A percentile compares a stretch with the other conserved stretches of the same genome.
Conservation (phyloP, 1,139 yeast genomes). For the Meyerozyma athensensis region DNA sequence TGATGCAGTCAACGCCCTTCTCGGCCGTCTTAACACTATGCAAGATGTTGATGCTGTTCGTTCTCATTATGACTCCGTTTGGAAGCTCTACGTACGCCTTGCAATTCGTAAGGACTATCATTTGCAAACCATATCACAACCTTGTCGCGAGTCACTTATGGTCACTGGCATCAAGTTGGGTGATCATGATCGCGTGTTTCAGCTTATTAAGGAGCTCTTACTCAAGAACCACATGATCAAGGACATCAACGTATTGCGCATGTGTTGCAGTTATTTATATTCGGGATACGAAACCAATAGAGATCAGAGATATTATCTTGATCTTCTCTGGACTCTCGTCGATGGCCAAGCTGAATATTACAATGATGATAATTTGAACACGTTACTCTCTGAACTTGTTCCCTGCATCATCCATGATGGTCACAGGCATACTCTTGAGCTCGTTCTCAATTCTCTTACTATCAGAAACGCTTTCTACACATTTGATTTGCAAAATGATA, state of each 20-base stretch:
- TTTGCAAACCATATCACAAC: slow-evolving; percentile 8
- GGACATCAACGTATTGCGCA: slow-evolving; percentile 27
- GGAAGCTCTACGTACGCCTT: slow-evolving; percentile 33
- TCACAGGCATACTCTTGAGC: slow-evolving; percentile 14
- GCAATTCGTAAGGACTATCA: slow-evolving; percentile 39
- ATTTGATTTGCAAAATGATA: slow-evolving; percentile 29
- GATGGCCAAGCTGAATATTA: slow-evolving; percentile 33
- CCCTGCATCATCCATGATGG: slow-evolving; percentile 17
- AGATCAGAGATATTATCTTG: slow-evolving; percentile 26
- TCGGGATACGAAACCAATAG: slow-evolving; percentile 24
- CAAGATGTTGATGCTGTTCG: slow-evolving; percentile 8
- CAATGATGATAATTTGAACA: slow-evolving; percentile 21
- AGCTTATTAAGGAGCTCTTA: slow-evolving; percentile 34
- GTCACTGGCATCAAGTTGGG: slow-evolving; percentile 30
- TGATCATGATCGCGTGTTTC: slow-evolving; percentile 34
- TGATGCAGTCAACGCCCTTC: slow-evolving; percentile 25
- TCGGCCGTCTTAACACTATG: slow-evolving; percentile 16
- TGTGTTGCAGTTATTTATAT: slow-evolving; percentile 29
- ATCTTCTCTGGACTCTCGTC: slow-evolving; percentile 30
- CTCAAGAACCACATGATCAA: slow-evolving; percentile 29
- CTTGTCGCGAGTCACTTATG: slow-evolving; percentile 30
- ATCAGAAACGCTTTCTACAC: slow-evolving; percentile 23
- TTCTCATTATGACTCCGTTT: slow-evolving; percentile 17
- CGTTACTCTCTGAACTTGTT: slow-evolving; percentile 30
- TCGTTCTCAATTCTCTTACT: slow-evolving; percentile 28